Percentiles rank a stretch among this genome's conserved stretches.
phyloP scores from a whole-genome alignment of 805 yeast genomes.

The Candida chauliodis region DNA sequence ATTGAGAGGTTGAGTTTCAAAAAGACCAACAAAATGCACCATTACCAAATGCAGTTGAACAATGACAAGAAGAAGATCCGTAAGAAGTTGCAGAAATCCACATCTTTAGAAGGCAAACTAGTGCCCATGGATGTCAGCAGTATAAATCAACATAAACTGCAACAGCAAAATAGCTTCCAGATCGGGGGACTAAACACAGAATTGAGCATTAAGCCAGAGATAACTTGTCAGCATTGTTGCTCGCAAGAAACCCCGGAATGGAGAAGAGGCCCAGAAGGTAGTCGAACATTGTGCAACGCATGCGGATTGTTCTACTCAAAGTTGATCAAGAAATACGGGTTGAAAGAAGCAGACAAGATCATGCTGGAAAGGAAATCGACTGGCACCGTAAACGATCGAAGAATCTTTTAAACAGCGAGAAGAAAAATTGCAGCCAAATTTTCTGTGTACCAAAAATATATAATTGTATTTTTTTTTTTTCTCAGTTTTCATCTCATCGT shows the following conservation, averaged over 20 bases:
- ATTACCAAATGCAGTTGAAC: constrained; percentile 1
- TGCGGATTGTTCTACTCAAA: constrained; percentile 80
- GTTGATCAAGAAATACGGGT: constrained; percentile 48
- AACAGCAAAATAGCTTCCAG: constrained; percentile 4
- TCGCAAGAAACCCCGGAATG: constrained; percentile 83
- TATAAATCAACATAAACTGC: background rate
- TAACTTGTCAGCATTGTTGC: constrained; percentile 56
- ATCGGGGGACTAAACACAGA: constrained; percentile 16
- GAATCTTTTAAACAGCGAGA: constrained; percentile 10
- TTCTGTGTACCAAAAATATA: background rate
- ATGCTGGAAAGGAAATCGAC: constrained; percentile 21
- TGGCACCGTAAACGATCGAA: constrained; percentile 19
- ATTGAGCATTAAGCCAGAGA: constrained; percentile 14
- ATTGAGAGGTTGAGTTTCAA: constrained; percentile 6
- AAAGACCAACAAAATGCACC: constrained; percentile 1
- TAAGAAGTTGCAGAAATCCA: constrained; percentile 1
- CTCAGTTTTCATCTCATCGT: constrained; percentile 2
- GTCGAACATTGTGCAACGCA: constrained; percentile 83
- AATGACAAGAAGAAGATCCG: constrained; percentile 5
- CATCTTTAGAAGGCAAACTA: constrained; percentile 9
- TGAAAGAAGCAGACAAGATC: constrained; percentile 35
- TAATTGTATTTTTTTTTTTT: background rate
- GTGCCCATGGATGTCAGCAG: constrained; percentile 8
- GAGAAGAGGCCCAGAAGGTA: constrained; percentile 87
- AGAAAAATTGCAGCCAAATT: constrained; percentile 4